Evolutionary conservation across 805 yeast genomes (phyloP), one percentile per base, ranked within the genome.

Genomic region (Yamadazyma nakazawae): DNA sequence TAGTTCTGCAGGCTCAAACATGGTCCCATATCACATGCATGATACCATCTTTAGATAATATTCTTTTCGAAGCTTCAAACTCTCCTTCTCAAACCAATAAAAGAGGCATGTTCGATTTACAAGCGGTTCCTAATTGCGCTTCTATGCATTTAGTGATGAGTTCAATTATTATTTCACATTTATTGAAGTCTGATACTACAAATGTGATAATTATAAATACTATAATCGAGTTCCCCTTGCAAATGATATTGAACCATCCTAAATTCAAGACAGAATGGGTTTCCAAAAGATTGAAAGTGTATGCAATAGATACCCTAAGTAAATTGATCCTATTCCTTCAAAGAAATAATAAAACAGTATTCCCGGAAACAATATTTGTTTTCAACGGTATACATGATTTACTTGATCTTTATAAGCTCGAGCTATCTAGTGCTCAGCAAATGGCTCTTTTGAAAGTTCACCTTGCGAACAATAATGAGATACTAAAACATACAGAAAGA

Each of bases 331-430:
- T 52, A 12, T 38, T 49, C 13, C 36, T 52, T 7, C 36, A 34
- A 34, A 32, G 21, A 17, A 21, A 34, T 48, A n/a, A 47, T 1
- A 31, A 43, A 5, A 25, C 36, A 28, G 3, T 28, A 2, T 16
- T 47, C 11, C 42, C 49, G 12, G 28, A 39, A 49, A 51, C 60
- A 3, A 40, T 70, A 16, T 40, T 67, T 14, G 43, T 70, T 2
- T 45, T 70, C 18, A 54, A 63, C 31, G 61, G 62, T 35, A 61
- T 68, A 50, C 74, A 70, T 50, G 73, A 70, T 28, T 31, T 64
- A 19, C 37, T 68, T 4, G 75, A 71, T 36, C 48, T 61, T 19
- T 71, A 70, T 49, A 61, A 60, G 30, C 54, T 63, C 24, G 71
- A 71, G 46, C 43, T 68, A 3, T 53, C 66, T 1, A 57, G 68